Conservation (phyloP, 306 rosid species). For the Betula pendula region DNA sequence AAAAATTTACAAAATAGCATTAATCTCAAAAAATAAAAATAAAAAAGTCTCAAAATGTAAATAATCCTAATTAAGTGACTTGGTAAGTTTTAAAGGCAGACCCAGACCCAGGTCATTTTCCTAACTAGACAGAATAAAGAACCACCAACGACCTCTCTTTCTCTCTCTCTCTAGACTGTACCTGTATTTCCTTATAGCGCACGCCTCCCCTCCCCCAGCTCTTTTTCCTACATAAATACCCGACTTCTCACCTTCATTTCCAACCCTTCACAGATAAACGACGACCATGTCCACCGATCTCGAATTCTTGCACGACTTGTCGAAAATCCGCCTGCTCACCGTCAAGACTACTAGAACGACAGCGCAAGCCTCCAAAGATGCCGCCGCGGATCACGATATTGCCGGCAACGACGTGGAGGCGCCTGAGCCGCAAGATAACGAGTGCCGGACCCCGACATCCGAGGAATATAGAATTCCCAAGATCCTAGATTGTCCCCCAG, state of each 20-base stretch:
- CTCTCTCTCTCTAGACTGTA: not conserved
- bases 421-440: no score
- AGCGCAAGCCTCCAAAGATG: slow-evolving; percentile 6
- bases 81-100: not conserved
- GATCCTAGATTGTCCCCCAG: slow-evolving; percentile 49
- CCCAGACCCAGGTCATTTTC: slow-evolving; percentile 12
- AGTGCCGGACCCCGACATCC: slow-evolving; percentile 51
- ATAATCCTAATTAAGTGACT: no score
- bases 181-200: slow-evolving; percentile 36
- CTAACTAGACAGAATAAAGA: slow-evolving; percentile 31
- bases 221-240: slow-evolving; percentile 18
- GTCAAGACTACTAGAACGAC: slow-evolving; percentile 25
- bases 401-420: no score
- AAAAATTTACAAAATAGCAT: not conserved
- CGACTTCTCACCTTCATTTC: slow-evolving; percentile 8
- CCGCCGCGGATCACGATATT: not conserved
- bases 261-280: not conserved
- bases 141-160: slow-evolving; percentile 23
- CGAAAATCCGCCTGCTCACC: slow-evolving; percentile 26
- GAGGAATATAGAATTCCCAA: slow-evolving; percentile 41
- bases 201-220: slow-evolving; percentile 40
- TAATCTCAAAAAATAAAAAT: no score
- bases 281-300: slow-evolving; percentile 49
- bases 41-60: not conserved
- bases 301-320: slow-evolving; percentile 41